These are phyloP conservation scores for Neolentinus lepideus DNA, from an alignment of 1,284 basidiomycete genomes.

Conservation along the genomic window DNA sequence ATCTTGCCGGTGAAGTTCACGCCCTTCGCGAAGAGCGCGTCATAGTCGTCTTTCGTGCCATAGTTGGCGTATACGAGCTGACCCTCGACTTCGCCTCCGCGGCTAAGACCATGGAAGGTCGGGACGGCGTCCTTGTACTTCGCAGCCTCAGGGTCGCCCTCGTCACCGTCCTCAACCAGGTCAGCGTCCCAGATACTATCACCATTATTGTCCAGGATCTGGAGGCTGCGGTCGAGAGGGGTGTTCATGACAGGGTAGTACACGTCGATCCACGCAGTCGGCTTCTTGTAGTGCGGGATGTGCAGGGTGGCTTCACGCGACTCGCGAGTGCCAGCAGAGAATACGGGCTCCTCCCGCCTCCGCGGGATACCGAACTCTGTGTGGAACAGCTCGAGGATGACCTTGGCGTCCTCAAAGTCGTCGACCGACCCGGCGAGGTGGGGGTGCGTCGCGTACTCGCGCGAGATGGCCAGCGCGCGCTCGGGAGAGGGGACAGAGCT, in stretches of 20 bases:
- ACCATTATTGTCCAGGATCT: constrained; percentile 51
- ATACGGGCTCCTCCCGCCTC: constrained; percentile 38
- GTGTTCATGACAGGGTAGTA: constrained; percentile 85
- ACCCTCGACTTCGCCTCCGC: constrained; percentile 59
- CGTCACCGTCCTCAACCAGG: constrained; percentile 60
- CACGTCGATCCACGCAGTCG: constrained; percentile 74
- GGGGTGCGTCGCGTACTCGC: constrained; percentile 56
- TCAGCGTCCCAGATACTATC: constrained; percentile 58
- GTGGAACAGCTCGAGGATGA: constrained; percentile 58
- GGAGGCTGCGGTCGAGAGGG: constrained; percentile 54
- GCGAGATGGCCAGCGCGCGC: constrained; percentile 50
- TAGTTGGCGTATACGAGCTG: constrained; percentile 80
- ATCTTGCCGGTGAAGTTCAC: constrained; percentile 77
- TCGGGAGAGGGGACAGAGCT: constrained; percentile 38
- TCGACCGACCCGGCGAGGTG: constrained; percentile 65
- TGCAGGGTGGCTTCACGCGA: constrained; percentile 60
- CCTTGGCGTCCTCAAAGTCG: constrained; percentile 60
- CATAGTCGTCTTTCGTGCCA: constrained; percentile 57
- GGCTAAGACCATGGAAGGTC: constrained; percentile 66
- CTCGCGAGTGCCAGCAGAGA: constrained; percentile 54
- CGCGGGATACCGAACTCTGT: constrained; percentile 46
- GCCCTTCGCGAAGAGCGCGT: constrained; percentile 35
- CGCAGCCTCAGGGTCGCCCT: constrained; percentile 53
- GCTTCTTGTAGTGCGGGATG: constrained; percentile 36
- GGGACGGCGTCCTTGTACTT: constrained; percentile 52